Base-by-base conservation (phyloP, 176 grass and related monocot species). In the Ampelocalamus luodianensis region DNA sequence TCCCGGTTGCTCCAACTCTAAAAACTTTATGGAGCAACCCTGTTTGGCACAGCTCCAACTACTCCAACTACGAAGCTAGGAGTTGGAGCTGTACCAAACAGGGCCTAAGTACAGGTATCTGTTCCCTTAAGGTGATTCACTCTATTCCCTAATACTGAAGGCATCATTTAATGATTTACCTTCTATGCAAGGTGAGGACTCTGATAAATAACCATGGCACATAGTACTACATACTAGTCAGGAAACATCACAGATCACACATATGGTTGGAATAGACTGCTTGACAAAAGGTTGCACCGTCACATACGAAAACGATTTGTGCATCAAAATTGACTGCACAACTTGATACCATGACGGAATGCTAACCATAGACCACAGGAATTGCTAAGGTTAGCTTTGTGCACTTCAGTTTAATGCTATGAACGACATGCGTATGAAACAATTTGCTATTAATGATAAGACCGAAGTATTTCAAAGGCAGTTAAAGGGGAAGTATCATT, bases 141-240 rank as follows among this genome's bases (percentile, higher is more conserved):
- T 53, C 4, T 15, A 10, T 80, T 81, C 14, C 67, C 67, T 54
- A 43, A 65, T 23, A 55, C 17, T 38, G 53, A 83, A 83, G 65
- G 34, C 84, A 63, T 29, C 76, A 51, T 70, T 10, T 37, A 70
- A 76, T 20, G 20, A 10, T 59, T 58, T 59, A 11, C 8, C 56
- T 59, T 2, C n/a, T 60, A 24, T 12, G 56, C 56, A 24, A 60
- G n/a, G n/a, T 11, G 22, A 11, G 22, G 54, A 22, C 54, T 10
- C 5, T 56, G 2, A 56, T 7, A 20, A 20, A 54, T 54, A 7
- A 6, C 50, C 5, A 5, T 7, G 50, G 15, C 18, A 18, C 51
- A 54, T 54, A 1, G 29, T 29, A 29, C 29, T 50, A 15, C 48
- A 50, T 50, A 50, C 14, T 6, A 18, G 20, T n/a, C 0, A 56